Evolutionary conservation across 192 early-diverging fungal genomes (phyloP).

Genomic region (Podila horticola): DNA sequence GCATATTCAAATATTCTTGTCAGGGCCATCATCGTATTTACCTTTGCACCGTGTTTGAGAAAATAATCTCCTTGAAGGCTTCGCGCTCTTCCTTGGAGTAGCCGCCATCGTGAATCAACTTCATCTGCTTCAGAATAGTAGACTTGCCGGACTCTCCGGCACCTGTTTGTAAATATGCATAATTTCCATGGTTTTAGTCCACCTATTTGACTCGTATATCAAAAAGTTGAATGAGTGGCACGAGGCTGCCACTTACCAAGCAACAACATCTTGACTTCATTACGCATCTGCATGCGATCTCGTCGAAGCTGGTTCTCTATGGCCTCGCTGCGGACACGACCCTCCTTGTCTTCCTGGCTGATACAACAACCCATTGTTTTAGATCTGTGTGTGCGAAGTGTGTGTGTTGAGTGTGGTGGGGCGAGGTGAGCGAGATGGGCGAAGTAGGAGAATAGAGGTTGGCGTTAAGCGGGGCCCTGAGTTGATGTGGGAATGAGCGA

Average conservation of each 20-base stretch:
- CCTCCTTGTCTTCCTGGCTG: conserved; percentile 88
- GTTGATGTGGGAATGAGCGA: conserved; percentile 2
- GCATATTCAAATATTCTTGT: neutral
- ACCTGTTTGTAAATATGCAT: conserved; percentile 56
- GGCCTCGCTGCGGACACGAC: conserved; percentile 86
- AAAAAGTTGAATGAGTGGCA: conserved; percentile 1
- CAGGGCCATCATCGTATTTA: neutral
- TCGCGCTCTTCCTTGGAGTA: conserved; percentile 91
- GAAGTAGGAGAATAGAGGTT: too few species aligned
- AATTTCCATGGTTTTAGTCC: neutral
- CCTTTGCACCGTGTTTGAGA: conserved; percentile 93
- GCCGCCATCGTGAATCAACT: conserved; percentile 95
- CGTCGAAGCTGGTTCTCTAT: conserved; percentile 90
- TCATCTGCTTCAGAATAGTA: conserved; percentile 99
- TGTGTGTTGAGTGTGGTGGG: neutral
- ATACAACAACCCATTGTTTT: conserved; percentile 89
- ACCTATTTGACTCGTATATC: neutral
- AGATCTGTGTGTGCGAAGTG: conserved; percentile 1
- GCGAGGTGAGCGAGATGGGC: too few species aligned
- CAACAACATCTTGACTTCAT: conserved; percentile 97
- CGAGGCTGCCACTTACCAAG: conserved; percentile 65
- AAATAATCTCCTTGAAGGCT: conserved; percentile 96
- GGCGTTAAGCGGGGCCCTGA: neutral
- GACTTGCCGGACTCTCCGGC: conserved; percentile 98
- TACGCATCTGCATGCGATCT: conserved; percentile 82